phyloP scores from a whole-genome alignment of 2,329 filamentous ascomycete genomes.

The Beauveria sp. region DNA sequence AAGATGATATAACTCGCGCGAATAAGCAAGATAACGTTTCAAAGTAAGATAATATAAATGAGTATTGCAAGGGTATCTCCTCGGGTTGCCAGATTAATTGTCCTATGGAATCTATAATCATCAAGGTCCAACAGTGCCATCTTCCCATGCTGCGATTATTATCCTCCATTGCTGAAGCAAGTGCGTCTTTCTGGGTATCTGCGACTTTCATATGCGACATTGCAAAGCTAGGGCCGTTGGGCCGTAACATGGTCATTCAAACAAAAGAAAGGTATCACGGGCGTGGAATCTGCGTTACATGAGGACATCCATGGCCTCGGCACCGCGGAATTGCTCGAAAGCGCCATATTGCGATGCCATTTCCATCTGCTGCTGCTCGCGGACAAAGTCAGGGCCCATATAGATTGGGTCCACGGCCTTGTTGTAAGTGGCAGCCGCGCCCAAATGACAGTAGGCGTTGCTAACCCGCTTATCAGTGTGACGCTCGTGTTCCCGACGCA shows the following conservation, averaged over 20 bases:
- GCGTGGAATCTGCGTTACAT: constrained; percentile 12
- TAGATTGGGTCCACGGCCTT: constrained; percentile 65
- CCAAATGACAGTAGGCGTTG: constrained; percentile 37
- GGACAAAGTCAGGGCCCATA: constrained; percentile 35
- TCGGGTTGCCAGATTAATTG: background rate
- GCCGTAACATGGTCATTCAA: background rate
- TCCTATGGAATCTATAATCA: background rate
- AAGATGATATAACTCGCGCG: background rate
- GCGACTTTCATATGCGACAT: constrained; percentile 3
- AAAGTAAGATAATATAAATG: background rate
- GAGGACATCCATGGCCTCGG: constrained; percentile 42
- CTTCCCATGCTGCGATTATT: background rate
- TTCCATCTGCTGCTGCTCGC: constrained; percentile 42
- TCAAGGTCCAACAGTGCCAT: background rate
- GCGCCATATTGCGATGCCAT: constrained; percentile 66
- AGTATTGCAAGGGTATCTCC: background rate
- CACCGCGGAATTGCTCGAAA: constrained; percentile 40
- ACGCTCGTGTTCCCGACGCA: constrained; percentile 53
- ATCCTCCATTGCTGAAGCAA: background rate
- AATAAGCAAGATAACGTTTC: background rate
- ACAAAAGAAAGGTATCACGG: background rate
- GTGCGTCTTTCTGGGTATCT: constrained; percentile 6
- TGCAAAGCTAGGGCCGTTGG: background rate
- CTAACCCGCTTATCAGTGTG: constrained; percentile 27
- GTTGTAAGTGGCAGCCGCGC: constrained; percentile 39